A percentile compares a stretch with the other conserved stretches of the same genome.
phyloP scores from a whole-genome alignment of 495 filamentous ascomycete genomes.

The Cetradonia linearis region DNA sequence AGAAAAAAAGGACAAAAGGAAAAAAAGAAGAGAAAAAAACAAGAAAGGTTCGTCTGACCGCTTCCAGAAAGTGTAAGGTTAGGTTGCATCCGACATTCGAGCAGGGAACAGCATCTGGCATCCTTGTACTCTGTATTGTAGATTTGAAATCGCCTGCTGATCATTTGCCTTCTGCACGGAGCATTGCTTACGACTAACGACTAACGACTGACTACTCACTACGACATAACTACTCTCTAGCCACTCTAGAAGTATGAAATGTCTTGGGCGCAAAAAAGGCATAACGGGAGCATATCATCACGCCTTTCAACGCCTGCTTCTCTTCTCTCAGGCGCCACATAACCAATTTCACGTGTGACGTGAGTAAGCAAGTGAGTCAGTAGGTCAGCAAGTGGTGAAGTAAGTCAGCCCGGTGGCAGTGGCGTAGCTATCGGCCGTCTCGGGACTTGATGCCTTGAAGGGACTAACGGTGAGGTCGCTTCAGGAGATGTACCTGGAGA shows the following conservation, averaged over 20 bases:
- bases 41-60: constrained; percentile 6
- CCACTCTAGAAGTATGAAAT: not conserved
- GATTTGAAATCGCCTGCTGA: not conserved
- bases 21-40: too few species aligned
- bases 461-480: not conserved
- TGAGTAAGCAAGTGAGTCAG: too few species aligned
- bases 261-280: not conserved
- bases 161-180: not conserved
- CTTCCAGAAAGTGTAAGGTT: not conserved
- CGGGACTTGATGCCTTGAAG: not conserved
- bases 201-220: too few species aligned
- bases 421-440: not conserved
- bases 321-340: too few species aligned
- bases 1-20: too few species aligned
- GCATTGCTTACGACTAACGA: too few species aligned
- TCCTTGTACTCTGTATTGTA: too few species aligned
- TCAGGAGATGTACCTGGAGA: not conserved
- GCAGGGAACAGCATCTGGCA: not conserved
- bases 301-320: too few species aligned
- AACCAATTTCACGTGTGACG: too few species aligned
- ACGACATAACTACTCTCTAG: not conserved
- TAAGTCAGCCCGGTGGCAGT: too few species aligned
- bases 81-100: not conserved
- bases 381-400: too few species aligned
- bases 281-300: too few species aligned